Conservation (phyloP, 192 early-diverging fungal species). For the Obelidium mucronatum region DNA sequence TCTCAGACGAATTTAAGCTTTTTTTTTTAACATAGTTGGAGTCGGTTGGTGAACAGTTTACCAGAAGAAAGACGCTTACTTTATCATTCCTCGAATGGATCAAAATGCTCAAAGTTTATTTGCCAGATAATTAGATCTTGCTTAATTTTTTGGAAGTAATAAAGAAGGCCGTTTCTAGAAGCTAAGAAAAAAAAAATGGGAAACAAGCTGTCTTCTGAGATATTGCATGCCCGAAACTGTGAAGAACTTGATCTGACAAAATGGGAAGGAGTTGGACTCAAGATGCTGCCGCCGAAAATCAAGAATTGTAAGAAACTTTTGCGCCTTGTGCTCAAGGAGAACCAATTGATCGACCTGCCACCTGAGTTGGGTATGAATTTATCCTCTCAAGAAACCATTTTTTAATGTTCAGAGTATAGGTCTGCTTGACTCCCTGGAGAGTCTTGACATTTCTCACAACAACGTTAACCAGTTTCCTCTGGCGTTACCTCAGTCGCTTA, state of each 20-base stretch:
- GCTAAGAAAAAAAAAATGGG: constrained; percentile 38
- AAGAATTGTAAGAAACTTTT: constrained; percentile 39
- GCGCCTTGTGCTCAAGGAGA: constrained; percentile 37
- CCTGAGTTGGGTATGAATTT: constrained; percentile 35
- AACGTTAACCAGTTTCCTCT: constrained; percentile 57
- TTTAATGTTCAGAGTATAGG: constrained; percentile 26
- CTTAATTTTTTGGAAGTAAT: no score
- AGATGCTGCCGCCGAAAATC: constrained; percentile 43
- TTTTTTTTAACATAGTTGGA: constrained; percentile 43
- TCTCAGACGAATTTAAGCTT: no score
- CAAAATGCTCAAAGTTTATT: constrained; percentile 51
- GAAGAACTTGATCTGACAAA: constrained; percentile 50
- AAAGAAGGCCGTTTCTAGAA: no score
- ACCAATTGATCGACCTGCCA: constrained; percentile 47
- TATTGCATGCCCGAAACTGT: constrained; percentile 33
- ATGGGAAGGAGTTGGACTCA: constrained; percentile 29
- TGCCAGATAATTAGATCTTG: constrained; percentile 39
- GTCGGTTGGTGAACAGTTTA: constrained; percentile 56
- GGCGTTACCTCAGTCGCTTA: constrained; percentile 41
- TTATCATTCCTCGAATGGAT: constrained; percentile 59
- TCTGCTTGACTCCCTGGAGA: constrained; percentile 34
- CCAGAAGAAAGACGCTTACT: constrained; percentile 52
- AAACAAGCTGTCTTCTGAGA: constrained; percentile 36
- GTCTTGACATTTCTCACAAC: constrained; percentile 52
- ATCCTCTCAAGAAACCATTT: not conserved